Evolutionary conservation across 1,284 basidiomycete species (phyloP).

Genomic region (Lentinula novae-zelandiae): DNA sequence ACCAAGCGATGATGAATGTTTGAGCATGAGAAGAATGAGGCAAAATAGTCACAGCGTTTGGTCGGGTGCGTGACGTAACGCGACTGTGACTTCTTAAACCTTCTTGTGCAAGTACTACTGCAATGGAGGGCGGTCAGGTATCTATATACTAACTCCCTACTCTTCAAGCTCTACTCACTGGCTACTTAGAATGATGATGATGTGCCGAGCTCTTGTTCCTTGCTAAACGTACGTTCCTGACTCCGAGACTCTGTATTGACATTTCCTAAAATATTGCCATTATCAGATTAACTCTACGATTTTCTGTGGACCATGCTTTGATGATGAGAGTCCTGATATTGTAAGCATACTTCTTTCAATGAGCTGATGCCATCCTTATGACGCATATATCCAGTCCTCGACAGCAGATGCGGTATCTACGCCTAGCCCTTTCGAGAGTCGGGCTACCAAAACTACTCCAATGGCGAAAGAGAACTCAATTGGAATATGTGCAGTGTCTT

Average conservation of each 20-base stretch:
- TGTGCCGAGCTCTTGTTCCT: background rate
- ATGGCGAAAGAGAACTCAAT: background rate
- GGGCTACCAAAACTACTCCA: background rate
- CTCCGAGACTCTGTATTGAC: background rate
- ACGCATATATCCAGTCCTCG: slow-evolving; percentile 11
- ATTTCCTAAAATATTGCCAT: background rate
- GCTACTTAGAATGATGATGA: background rate
- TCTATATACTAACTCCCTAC: background rate
- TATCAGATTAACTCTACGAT: background rate
- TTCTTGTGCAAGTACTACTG: background rate
- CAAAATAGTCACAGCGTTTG: background rate
- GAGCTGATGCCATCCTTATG: background rate
- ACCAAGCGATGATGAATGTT: background rate
- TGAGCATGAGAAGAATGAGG: background rate
- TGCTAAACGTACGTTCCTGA: background rate
- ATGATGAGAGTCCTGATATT: background rate
- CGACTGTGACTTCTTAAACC: background rate
- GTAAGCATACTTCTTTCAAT: background rate
- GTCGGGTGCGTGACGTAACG: background rate
- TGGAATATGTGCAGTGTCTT: too few species aligned
- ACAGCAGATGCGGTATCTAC: background rate
- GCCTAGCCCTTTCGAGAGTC: background rate
- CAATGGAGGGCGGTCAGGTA: background rate
- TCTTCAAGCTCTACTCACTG: background rate
- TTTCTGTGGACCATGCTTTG: slow-evolving; percentile 9